phyloP scores from a whole-genome alignment of 164 flowering plant genomes.

The Paratinospora sagittata region DNA sequence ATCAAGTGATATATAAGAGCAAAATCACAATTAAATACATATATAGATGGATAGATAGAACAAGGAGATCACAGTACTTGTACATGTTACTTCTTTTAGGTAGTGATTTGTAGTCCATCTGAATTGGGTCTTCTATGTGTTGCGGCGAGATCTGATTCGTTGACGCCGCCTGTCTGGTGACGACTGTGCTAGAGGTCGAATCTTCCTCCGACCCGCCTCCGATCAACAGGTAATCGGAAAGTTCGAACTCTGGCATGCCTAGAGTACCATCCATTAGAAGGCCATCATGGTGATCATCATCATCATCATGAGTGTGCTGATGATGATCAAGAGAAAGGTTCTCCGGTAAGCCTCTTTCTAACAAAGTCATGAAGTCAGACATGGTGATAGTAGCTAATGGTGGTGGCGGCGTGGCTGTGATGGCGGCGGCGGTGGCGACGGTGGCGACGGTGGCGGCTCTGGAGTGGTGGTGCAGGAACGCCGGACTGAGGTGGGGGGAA shows the following conservation, averaged over 20 bases:
- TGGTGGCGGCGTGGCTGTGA: neutral
- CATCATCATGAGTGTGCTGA: conserved; percentile 1
- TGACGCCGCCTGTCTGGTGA: neutral
- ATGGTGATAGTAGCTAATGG: neutral
- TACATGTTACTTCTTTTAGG: conserved; percentile 20
- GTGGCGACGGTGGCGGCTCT: neutral
- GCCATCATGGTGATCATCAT: no score
- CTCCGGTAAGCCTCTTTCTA: neutral
- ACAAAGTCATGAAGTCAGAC: neutral
- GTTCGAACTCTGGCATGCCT: conserved; percentile 18
- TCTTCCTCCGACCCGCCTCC: conserved; percentile 18
- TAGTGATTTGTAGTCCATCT: neutral
- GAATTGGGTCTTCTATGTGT: conserved; percentile 5
- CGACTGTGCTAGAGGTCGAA: conserved; percentile 3
- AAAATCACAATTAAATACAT: neutral
- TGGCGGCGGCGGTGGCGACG: neutral
- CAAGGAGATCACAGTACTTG: conserved; percentile 12
- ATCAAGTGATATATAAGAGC: no score
- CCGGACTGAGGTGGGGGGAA: neutral
- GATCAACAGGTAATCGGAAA: conserved; percentile 28
- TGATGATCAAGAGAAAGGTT: neutral
- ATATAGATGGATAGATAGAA: neutral
- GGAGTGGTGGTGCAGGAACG: neutral
- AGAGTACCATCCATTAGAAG: neutral
- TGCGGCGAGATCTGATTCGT: neutral